phyloP scores from a whole-genome alignment of 768 basidiomycete genomes.

The Chalciporus sphaerocephalus region DNA sequence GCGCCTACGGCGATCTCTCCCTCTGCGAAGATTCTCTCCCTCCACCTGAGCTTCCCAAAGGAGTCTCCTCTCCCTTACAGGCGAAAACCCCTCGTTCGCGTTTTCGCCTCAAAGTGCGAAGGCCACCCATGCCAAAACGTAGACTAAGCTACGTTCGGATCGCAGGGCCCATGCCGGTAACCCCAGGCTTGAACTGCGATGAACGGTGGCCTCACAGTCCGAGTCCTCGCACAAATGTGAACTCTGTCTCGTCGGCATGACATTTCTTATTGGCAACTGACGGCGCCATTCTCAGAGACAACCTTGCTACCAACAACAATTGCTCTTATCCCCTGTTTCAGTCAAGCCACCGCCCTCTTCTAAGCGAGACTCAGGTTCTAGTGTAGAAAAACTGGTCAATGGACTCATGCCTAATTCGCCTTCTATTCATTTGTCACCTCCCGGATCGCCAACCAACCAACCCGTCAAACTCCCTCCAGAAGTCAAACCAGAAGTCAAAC shows the following conservation, averaged over 20 bases:
- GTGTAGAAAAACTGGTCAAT: constrained; percentile 14
- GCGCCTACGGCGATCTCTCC: constrained; percentile 45
- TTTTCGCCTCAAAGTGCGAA: constrained; percentile 24
- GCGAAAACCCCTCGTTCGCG: constrained; percentile 10
- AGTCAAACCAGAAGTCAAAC: not conserved
- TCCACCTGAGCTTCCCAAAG: constrained; percentile 3
- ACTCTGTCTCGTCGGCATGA: not conserved
- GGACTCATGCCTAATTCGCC: constrained; percentile 12
- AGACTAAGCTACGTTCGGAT: constrained; percentile 10
- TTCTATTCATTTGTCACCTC: constrained; percentile 19
- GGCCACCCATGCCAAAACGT: constrained; percentile 28
- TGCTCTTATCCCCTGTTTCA: constrained; percentile 7
- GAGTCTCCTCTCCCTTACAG: not conserved
- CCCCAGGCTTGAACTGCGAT: not conserved
- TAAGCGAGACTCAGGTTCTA: not conserved
- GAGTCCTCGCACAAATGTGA: constrained; percentile 12
- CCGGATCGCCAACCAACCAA: constrained; percentile 10
- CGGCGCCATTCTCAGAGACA: not conserved
- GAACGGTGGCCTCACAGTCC: constrained; percentile 14
- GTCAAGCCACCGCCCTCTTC: not conserved
- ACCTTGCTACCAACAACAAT: constrained; percentile 16
- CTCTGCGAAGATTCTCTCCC: constrained; percentile 35
- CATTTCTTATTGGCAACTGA: not conserved
- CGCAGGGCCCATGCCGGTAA: constrained; percentile 5
- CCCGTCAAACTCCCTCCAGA: constrained; percentile 1